Percentiles rank a stretch among this genome's conserved stretches.
Evolutionary conservation across 305 asterid genomes (phyloP).

Genomic region (Petunia hybrid): DNA sequence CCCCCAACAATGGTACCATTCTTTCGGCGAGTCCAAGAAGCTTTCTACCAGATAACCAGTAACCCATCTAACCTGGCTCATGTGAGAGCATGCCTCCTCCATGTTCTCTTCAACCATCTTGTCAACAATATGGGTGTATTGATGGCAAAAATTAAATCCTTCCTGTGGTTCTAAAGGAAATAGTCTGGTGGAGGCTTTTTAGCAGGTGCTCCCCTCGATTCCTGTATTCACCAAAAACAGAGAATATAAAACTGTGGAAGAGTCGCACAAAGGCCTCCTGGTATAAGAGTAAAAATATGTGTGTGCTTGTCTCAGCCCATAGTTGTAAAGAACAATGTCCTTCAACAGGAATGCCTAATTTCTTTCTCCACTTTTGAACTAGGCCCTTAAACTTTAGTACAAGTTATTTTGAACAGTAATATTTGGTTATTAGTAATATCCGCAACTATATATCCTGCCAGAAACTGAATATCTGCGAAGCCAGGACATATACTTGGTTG

Average conservation of each 20-base stretch:
- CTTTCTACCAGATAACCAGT: neutral
- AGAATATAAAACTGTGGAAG: neutral
- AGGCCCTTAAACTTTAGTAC: neutral
- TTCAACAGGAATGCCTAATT: neutral
- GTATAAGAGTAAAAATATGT: neutral
- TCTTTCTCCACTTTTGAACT: neutral
- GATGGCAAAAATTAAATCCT: constrained; percentile 26
- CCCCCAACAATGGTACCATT: constrained; percentile 27
- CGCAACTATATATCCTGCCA: neutral
- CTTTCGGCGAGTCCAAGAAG: constrained; percentile 17
- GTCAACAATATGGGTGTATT: constrained; percentile 2
- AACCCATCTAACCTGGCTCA: neutral
- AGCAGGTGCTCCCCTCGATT: constrained; percentile 84
- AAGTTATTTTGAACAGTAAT: too few species aligned
- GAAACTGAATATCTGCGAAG: neutral
- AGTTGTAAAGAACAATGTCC: neutral
- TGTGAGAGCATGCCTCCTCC: neutral
- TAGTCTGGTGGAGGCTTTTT: constrained; percentile 91
- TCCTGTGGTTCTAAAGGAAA: constrained; percentile 61
- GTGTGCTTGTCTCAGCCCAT: neutral
- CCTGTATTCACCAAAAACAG: constrained; percentile 59
- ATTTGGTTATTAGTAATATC: neutral
- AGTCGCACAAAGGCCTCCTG: neutral
- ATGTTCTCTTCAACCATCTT: constrained; percentile 21
- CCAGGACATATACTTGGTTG: neutral